These are phyloP conservation scores for Salvia sclarea DNA, from an alignment of 305 asterid genomes.

Conservation along the genomic window DNA sequence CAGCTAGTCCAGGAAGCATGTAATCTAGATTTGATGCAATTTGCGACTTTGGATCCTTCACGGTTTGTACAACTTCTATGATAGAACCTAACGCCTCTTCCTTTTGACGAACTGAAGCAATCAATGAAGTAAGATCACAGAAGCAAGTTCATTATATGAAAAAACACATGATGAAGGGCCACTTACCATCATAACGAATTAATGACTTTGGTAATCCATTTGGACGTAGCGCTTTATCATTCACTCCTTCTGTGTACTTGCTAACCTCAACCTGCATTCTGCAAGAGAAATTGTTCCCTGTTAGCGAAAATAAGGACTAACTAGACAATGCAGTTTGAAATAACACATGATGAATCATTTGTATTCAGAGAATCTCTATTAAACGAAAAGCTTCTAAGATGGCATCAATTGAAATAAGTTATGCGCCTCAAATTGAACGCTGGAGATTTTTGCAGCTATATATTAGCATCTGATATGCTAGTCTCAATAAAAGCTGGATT, in stretches of 20 bases:
- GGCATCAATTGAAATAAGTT: not conserved
- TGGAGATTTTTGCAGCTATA: too few species aligned
- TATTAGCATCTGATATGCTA: not conserved
- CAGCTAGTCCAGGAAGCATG: constrained; percentile 74
- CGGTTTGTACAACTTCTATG: constrained; percentile 84
- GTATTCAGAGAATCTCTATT: not conserved
- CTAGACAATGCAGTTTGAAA: not conserved
- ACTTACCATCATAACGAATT: constrained; percentile 89
- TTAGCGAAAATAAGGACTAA: not conserved
- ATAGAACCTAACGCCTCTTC: constrained; percentile 85
- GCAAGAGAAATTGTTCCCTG: constrained; percentile 29
- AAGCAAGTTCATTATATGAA: constrained; percentile 25
- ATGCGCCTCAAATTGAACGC: not conserved
- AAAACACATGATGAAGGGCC: constrained; percentile 19
- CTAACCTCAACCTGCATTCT: constrained; percentile 99
- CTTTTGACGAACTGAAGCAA: constrained; percentile 88
- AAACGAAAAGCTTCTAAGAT: constrained; percentile 2
- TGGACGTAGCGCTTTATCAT: constrained; percentile 80
- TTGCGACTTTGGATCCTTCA: constrained; percentile 73
- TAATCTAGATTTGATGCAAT: constrained; percentile 50
- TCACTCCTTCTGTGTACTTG: constrained; percentile 93
- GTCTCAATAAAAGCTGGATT: not conserved
- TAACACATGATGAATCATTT: not conserved
- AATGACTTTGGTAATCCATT: constrained; percentile 93
- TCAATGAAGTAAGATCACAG: constrained; percentile 30